Evolutionary conservation across 495 filamentous ascomycete species (phyloP), one percentile per base, ranked within the genome.

Genomic region (Trichoderma parareesei): DNA sequence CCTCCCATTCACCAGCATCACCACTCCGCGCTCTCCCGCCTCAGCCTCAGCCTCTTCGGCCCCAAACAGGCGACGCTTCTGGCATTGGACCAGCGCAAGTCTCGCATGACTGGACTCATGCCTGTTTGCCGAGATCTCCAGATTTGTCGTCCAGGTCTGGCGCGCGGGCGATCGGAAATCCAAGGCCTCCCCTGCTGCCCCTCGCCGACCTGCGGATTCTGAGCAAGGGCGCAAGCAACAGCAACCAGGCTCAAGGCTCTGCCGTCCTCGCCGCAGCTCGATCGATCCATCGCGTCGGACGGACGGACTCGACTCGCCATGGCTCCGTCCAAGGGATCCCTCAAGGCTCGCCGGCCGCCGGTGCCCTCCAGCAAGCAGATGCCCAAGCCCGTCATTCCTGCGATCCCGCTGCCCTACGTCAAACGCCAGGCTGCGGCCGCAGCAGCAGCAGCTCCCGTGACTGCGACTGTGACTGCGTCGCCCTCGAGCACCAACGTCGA

Each of bases 401-500:
- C 48, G 48, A 65, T 65, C 16, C 63, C 63, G 16, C 53, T 65
- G 48, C 48, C 63, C 14, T 42, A 59, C n/a, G 49, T 41, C 63
- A 65, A 65, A 55, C 63, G 63, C 38, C 48, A 43, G 38, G 48
- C 63, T 35, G 63, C 63, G 11, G 33, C 43, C 43, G 63, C 63
- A n/a, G 61, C 61, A 14, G 61, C 61, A 27, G 42, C 40, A n/a
- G 41, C 41, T 63, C 42, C 61, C 14, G 43, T 27, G 40, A 49
- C 42, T 27, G 27, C 27, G 27, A 27, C 27, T 27, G 27, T 27
- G 27, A 27, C 27, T 35, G 38, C 61, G 2, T 14, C 14, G 38
- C 41, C 61, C 38, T 40, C 38, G 61, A 16, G 16, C 20, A 63
- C 43, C 20, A 27, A 43, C 13, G n/a, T 7, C 27, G 27, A 27